Percentiles rank a stretch among this genome's conserved stretches.
These are phyloP conservation scores for Paramyrothecium sp. DNA, from an alignment of 2,329 filamentous ascomycete genomes.

Conservation along the genomic window DNA sequence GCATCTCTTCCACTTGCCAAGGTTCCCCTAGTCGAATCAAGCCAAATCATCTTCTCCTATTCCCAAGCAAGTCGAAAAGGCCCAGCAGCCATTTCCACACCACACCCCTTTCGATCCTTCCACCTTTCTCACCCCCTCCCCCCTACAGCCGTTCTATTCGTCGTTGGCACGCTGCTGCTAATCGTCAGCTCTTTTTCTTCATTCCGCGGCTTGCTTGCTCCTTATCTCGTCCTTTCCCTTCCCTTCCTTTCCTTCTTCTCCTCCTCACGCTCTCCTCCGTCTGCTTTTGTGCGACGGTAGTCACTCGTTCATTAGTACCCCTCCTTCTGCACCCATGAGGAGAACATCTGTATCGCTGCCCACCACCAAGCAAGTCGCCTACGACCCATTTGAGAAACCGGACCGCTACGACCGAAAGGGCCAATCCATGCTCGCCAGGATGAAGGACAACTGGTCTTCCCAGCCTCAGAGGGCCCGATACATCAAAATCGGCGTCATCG, in stretches of 20 bases:
- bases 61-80: background rate
- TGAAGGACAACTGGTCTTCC: constrained; percentile 59
- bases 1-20: background rate
- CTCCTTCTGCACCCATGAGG: constrained; percentile 49
- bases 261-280: background rate
- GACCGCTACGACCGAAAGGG: constrained; percentile 55
- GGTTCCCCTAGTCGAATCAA: background rate
- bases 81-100: background rate
- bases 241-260: constrained; percentile 3
- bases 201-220: constrained; percentile 4
- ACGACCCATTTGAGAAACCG: constrained; percentile 65
- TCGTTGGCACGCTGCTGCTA: background rate
- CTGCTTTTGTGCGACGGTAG: constrained; percentile 18
- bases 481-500: constrained; percentile 62
- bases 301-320: constrained; percentile 19
- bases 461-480: constrained; percentile 65
- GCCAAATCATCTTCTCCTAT: background rate
- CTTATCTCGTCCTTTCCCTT: constrained; percentile 3
- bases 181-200: background rate
- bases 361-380: constrained; percentile 53
- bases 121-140: background rate
- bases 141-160: background rate
- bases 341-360: constrained; percentile 64
- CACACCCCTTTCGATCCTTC: background rate
- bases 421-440: constrained; percentile 48